Base-by-base conservation (phyloP, 2,329 filamentous ascomycete genomes). In the Cladosporium austrohemisphaericum region DNA sequence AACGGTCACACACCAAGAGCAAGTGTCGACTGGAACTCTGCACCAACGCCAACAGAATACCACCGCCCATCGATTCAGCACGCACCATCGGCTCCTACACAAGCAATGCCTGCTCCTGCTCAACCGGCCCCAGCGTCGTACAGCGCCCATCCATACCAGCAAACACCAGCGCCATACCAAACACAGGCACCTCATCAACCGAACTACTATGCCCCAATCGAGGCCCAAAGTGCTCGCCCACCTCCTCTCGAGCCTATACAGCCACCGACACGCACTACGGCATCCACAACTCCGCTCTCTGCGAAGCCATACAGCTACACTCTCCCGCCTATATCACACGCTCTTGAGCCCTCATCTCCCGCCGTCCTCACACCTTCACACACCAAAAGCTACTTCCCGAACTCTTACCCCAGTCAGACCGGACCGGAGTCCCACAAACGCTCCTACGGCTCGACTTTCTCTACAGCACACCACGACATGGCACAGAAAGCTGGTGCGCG, bases 371-470 rank as follows among this genome's bases (percentile, higher is more conserved):
- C 38, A 38, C 61, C 66, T 20, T 55, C 35, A 40, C 37, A 47
- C 47, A 43, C 28, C 40, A 45, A 46, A 38, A 28, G 35, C 25
- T 35, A 41, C 45, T 50, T 32, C 41, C 40, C 51, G 32, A 29
- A 33, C 22, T 28, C 43, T 19, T 41, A 29, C 33, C 20, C 16
- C 20, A 41, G 33, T 35, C 33, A 45, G 50, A 64, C 61, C 5
- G 62, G 60, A 9, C 48, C 57, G 16, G 62, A 68, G 7, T 66
- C 65, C 7, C 65, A 70, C 51, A 76, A 76, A 57, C 72, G 74
- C 36, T 67, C 68, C 23, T 76, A 69, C 58, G 69, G 69, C 18
- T 64, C 66, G 46, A 72, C 71, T 7, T 76, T 76, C 53, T 66
- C 71, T 49, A 70, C 69, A 4, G 29, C 46, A 9, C 25, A 38